phyloP scores from a whole-genome alignment of 768 basidiomycete species.

The Favolaschia claudopus region DNA sequence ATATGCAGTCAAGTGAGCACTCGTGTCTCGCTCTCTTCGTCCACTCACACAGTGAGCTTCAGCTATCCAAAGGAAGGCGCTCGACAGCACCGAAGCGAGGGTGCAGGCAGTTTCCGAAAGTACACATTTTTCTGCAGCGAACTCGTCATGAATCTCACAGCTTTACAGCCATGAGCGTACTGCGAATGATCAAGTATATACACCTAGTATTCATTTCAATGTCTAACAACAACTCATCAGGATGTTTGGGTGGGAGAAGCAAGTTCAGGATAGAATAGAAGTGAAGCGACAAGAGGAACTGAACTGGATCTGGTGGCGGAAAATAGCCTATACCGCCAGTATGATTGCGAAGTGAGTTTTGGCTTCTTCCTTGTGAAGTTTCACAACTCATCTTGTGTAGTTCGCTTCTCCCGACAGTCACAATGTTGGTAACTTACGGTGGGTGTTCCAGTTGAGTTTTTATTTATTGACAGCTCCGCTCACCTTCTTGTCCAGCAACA shows the following conservation, averaged over 20 bases:
- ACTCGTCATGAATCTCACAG: slow-evolving; percentile 23
- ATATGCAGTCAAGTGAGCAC: no score
- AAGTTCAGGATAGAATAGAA: slow-evolving; percentile 58
- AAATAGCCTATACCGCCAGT: slow-evolving; percentile 57
- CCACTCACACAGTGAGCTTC: no score
- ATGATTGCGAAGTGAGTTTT: slow-evolving; percentile 50
- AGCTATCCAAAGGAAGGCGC: slow-evolving; percentile 53
- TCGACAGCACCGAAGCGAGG: slow-evolving; percentile 67
- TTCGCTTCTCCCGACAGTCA: slow-evolving; percentile 63
- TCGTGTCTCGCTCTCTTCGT: no score
- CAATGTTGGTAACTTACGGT: slow-evolving; percentile 71
- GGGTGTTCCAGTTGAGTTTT: neutral
- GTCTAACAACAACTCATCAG: no score
- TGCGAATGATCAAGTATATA: slow-evolving; percentile 76
- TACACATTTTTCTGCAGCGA: slow-evolving; percentile 37
- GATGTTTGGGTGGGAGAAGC: slow-evolving; percentile 67
- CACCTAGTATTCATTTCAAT: no score
- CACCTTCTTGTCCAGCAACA: neutral
- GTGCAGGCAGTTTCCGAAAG: slow-evolving; percentile 70
- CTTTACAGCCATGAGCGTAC: slow-evolving; percentile 56
- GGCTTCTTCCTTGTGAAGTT: neutral
- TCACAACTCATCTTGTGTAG: no score
- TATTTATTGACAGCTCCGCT: neutral
- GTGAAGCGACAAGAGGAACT: slow-evolving; percentile 71
- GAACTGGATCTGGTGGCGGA: slow-evolving; percentile 58